Evolutionary conservation across 495 filamentous ascomycete species (phyloP).

Genomic region (Neurospora hispaniola): DNA sequence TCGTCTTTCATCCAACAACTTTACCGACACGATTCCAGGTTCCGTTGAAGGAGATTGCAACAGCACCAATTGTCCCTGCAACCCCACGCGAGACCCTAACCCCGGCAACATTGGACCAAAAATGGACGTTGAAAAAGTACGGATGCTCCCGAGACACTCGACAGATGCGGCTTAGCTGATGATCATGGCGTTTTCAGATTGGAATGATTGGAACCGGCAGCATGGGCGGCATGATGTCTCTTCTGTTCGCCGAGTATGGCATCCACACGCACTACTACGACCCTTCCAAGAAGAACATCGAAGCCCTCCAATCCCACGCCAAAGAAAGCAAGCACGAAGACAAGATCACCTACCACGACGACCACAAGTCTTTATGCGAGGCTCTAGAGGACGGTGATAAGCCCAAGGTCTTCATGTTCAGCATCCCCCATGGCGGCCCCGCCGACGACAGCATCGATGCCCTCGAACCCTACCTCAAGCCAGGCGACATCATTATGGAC

Average conservation of each 20-base stretch:
- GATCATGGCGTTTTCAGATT: neutral
- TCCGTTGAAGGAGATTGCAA: neutral
- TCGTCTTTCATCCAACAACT: neutral
- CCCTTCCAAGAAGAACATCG: conserved; percentile 21
- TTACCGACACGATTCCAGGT: too few species aligned
- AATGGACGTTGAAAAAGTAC: neutral
- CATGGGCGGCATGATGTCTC: conserved; percentile 1
- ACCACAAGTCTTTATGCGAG: neutral
- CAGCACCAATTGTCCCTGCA: neutral
- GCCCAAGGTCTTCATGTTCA: conserved; percentile 49
- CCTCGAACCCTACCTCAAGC: conserved; percentile 44
- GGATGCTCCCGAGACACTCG: neutral
- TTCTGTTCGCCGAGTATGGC: conserved; percentile 18
- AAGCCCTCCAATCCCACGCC: neutral
- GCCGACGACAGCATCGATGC: conserved; percentile 54
- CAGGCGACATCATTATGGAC: conserved; percentile 62
- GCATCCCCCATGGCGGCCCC: conserved; percentile 52
- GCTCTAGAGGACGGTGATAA: neutral
- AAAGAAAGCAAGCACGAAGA: neutral
- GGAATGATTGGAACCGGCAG: neutral
- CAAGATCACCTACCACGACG: neutral
- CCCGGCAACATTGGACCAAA: neutral
- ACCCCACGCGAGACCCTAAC: neutral
- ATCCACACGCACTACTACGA: conserved; percentile 18
- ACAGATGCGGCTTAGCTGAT: neutral